Evolutionary conservation across 2,329 filamentous ascomycete species (phyloP), one percentile per base, ranked within the genome.

Genomic region (Sporothrix sp.): DNA sequence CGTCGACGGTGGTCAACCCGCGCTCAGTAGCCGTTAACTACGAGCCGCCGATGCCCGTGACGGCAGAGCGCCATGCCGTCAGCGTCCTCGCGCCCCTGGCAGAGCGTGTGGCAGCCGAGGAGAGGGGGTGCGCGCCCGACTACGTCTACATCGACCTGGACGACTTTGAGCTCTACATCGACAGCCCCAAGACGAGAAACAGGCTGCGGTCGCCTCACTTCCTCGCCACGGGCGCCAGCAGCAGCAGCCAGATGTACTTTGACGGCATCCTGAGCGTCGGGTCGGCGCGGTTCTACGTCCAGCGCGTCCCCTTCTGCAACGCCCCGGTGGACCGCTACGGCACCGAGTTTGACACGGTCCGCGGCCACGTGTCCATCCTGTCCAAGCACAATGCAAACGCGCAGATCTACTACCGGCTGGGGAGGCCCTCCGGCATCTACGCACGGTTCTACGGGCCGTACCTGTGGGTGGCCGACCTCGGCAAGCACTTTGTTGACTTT

Each of bases 401-500:
- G 60, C 60, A 14, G 54, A 62, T 87, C 0, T 91, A 82, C 69
- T 93, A 89, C 60, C 71, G 71, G 9, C 63, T 94, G 0, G 61
- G 62, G 2, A 62, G 48, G 0, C 83, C 87, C 0, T 70, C 79
- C 0, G 25, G 55, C 0, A 79, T 81, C 33, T 94, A 93, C 58
- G 55, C 54, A 10, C 66, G 78, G 2, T 89, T 82, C 58, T 75
- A 82, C 52, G 44, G 65, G 0, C 72, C 78, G 0, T 91, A 88
- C 54, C 53, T 81, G 33, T 93, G 85, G 85, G 64, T 90, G 1
- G 82, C 79, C 0, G 74, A 84, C 48, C 67, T 93, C 0, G 72
- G 76, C 0, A 91, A 90, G 60, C 80, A 88, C 58, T 74, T 85
- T 21, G 71, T 89, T 1, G 83, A 89, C 54, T 93, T 76, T 56